phyloP scores from a whole-genome alignment of 1,284 basidiomycete species.

The Mycena citricolor region DNA sequence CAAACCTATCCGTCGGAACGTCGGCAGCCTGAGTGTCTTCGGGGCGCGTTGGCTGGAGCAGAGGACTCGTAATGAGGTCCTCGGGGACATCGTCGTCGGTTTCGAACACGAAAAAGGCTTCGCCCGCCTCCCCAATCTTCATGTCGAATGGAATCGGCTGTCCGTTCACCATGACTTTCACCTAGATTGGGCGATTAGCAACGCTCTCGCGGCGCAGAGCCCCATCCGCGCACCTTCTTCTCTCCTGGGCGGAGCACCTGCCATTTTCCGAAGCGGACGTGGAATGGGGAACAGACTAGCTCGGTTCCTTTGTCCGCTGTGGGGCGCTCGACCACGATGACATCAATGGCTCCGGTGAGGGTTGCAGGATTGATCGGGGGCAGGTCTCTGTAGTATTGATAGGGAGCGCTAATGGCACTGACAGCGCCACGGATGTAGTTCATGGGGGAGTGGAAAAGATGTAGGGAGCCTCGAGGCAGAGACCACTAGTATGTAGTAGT shows the following conservation, averaged over 20 bases:
- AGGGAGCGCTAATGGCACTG: conserved; percentile 75
- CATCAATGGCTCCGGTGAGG: conserved; percentile 94
- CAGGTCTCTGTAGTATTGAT: conserved; percentile 83
- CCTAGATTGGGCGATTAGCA: conserved; percentile 43
- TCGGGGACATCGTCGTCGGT: conserved; percentile 93
- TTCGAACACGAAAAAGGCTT: conserved; percentile 99
- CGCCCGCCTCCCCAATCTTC: conserved; percentile 99
- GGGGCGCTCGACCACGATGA: conserved; percentile 86
- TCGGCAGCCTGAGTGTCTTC: conserved; percentile 35
- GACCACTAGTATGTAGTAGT: too few species aligned
- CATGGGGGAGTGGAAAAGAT: too few species aligned
- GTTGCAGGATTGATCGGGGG: conserved; percentile 88
- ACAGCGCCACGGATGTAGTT: conserved; percentile 83
- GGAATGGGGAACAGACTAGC: conserved; percentile 93
- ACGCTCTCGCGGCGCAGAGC: background rate
- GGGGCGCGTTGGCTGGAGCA: conserved; percentile 67
- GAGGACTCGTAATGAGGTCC: conserved; percentile 91
- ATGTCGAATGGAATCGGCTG: conserved; percentile 87
- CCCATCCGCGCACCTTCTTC: conserved; percentile 67
- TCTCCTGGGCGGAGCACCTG: conserved; percentile 93
- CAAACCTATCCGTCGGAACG: conserved; percentile 43
- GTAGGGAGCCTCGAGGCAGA: too few species aligned
- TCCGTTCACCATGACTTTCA: conserved; percentile 82
- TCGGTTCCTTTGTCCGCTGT: conserved; percentile 63
- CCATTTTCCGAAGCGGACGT: conserved; percentile 98